These are phyloP conservation scores for Trypanosoma cruzi DNA, from an alignment of 208 protist genomes.

Conservation along the genomic window DNA sequence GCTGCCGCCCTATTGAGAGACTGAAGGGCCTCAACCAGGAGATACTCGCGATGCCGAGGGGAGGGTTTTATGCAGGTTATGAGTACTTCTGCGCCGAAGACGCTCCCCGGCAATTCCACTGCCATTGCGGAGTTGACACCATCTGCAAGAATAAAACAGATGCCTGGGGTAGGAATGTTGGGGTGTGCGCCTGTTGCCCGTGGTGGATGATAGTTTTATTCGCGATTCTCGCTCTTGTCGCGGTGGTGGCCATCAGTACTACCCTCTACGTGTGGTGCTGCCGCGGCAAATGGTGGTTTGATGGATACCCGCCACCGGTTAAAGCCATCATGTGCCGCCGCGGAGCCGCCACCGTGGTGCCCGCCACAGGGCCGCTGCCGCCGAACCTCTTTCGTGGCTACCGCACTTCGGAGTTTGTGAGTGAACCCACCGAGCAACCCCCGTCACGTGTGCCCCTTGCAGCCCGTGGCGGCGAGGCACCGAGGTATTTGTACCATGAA, in stretches of 20 bases:
- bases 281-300: slow-evolving; percentile 59
- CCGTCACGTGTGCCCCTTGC: not conserved
- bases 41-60: not conserved
- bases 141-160: slow-evolving; percentile 16
- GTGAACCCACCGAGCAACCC: slow-evolving; percentile 10
- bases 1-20: not conserved
- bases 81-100: slow-evolving; percentile 36
- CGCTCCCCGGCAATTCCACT: slow-evolving; percentile 21
- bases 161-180: slow-evolving; percentile 57
- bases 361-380: slow-evolving; percentile 42
- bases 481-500: not conserved
- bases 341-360: slow-evolving; percentile 37
- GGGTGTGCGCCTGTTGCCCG: slow-evolving; percentile 60
- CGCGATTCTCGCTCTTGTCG: slow-evolving; percentile 26
- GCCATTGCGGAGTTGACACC: slow-evolving; percentile 19
- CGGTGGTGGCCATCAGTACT: slow-evolving; percentile 20
- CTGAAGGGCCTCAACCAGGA: slow-evolving; percentile 19
- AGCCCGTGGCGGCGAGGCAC: not conserved
- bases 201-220: slow-evolving; percentile 59
- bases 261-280: slow-evolving; percentile 39
- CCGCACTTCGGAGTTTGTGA: slow-evolving; percentile 45
- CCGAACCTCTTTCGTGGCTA: slow-evolving; percentile 65
- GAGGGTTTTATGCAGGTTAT: not conserved
- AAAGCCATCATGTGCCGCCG: slow-evolving; percentile 43
- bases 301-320: slow-evolving; percentile 49